Evolutionary conservation across 2,329 filamentous ascomycete species (phyloP).

Genomic region (Exophiala mesophila): DNA sequence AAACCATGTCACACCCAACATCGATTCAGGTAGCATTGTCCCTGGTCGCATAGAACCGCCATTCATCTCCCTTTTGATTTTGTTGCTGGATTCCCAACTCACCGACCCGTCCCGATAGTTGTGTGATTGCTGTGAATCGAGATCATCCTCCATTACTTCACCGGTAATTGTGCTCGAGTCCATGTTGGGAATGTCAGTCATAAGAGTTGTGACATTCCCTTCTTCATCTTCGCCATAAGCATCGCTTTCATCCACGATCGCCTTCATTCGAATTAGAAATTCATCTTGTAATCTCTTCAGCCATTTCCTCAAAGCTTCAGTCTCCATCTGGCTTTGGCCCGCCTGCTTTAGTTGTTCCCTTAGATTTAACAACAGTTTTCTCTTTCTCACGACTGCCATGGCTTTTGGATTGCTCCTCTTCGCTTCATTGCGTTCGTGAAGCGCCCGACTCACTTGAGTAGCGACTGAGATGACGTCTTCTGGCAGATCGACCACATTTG

Average conservation of each 20-base stretch:
- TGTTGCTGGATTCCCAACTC: too few species aligned
- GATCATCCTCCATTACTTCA: too few species aligned
- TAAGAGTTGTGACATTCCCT: too few species aligned
- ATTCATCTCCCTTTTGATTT: too few species aligned
- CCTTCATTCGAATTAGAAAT: slow-evolving; percentile 67
- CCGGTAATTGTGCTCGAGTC: too few species aligned
- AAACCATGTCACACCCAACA: too few species aligned
- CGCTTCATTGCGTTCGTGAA: slow-evolving; percentile 55
- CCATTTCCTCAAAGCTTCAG: slow-evolving; percentile 59
- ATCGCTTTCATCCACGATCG: slow-evolving; percentile 49
- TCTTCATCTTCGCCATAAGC: slow-evolving; percentile 24
- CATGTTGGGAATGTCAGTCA: too few species aligned
- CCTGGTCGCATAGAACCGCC: too few species aligned
- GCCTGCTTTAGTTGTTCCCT: slow-evolving; percentile 69
- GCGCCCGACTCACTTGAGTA: slow-evolving; percentile 57
- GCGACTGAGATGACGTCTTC: slow-evolving; percentile 62
- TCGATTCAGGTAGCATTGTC: too few species aligned
- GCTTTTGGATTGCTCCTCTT: slow-evolving; percentile 57
- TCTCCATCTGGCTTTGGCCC: slow-evolving; percentile 54
- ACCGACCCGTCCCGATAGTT: too few species aligned
- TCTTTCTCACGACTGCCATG: slow-evolving; percentile 55
- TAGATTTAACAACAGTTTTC: slow-evolving; percentile 69
- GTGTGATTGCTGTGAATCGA: too few species aligned
- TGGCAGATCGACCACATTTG: slow-evolving; percentile 69
- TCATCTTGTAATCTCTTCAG: slow-evolving; percentile 65